Base-by-base conservation (phyloP, 176 grass and related monocot species). In the Oryza brachyantha region DNA sequence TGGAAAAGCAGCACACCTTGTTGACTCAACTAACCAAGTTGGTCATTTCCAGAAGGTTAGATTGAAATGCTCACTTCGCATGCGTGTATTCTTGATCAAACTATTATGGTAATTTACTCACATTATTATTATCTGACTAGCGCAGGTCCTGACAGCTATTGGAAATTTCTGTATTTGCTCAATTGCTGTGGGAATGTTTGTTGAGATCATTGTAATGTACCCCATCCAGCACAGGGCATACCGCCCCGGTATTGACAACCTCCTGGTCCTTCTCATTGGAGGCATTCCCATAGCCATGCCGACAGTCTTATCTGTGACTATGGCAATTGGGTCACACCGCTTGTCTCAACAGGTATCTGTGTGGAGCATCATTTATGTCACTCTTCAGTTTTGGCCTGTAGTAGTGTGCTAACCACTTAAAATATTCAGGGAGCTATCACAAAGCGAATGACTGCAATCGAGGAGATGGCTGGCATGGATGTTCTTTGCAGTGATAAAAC, bases 401-500 rank as follows among this genome's bases (percentile, higher is more conserved):
- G 59, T 38, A 14, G 4, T 73, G 11, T 13, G 19, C 37, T 69
- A 31, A 55, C 45, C 55, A 40, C 6, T 26, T 69, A 14, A 38
- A 27, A 17, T 34, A 5, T 68, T 28, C 69, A 93, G 88, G 91
- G 91, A 80, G 91, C 91, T 68, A 93, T 93, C 66, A 93, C 91
- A 48, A 93, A 93, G 59, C 86, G 91, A 76, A 93, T 93, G 91
- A 93, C 91, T 73, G 91, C 91, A 79, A 93, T 93, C n/a, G 91
- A 93, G 64, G 91, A 93, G 80, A 93, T 93, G 91, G 88, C 91
- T 64, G 91, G 91, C 27, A 93, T 93, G 91, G 91, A 93, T 86
- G 91, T 93, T 21, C 91, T 93, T 63, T 93, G 91, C 85, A 93
- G 91, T 93, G 91, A 93, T 36, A 93, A 93, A 79, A 93, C 91